Evolutionary conservation across 306 rosid species (phyloP).

Genomic region (Fragaria nilgerrensis): DNA sequence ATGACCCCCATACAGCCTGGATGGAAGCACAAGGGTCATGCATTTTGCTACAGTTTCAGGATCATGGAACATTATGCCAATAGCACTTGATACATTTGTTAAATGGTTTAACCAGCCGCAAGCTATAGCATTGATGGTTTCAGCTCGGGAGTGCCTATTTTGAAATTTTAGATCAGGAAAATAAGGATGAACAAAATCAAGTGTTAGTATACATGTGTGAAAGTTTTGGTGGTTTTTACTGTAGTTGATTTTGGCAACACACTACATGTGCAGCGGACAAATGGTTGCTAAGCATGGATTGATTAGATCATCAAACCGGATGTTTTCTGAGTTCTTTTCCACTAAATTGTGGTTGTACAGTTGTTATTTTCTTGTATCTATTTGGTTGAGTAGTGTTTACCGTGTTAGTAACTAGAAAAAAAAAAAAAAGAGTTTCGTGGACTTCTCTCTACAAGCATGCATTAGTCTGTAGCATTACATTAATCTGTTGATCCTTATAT

Average conservation of each 20-base stretch:
- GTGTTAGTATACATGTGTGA: neutral
- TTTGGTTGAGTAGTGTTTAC: neutral
- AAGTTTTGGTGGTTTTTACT: neutral
- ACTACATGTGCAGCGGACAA: neutral
- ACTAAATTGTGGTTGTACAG: neutral
- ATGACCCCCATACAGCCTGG: neutral
- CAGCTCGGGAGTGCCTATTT: neutral
- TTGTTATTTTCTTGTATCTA: neutral
- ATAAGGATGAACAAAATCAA: neutral
- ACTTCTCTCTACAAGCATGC: neutral
- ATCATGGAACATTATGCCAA: neutral
- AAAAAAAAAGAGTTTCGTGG: neutral
- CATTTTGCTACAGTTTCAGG: neutral
- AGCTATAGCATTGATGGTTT: neutral
- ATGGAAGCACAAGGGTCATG: neutral
- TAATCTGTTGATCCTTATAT: neutral
- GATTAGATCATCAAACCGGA: neutral
- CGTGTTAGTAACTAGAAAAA: neutral
- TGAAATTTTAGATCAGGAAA: neutral
- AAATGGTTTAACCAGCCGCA: neutral
- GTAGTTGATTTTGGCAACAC: neutral
- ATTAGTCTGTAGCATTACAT: neutral
- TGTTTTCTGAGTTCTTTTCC: neutral
- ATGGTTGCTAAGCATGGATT: neutral
- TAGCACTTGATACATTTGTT: neutral